These are phyloP conservation scores for Lactifluus piperatus DNA, from an alignment of 768 basidiomycete species.

Conservation along the genomic window DNA sequence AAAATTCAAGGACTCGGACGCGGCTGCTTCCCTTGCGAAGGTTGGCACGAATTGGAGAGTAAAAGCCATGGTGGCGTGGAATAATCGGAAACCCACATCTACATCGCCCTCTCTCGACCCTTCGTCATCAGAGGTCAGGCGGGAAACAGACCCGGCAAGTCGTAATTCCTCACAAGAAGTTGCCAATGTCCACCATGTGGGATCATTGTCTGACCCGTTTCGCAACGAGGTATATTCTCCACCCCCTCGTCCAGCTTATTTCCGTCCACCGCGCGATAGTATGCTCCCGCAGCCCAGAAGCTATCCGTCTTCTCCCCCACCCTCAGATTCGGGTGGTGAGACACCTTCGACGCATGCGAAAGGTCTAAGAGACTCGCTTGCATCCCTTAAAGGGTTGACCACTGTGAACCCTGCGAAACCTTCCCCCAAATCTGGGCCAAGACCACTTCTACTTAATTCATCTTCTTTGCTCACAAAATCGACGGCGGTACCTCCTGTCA, in stretches of 20 bases:
- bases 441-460: slow-evolving; percentile 58
- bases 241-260: slow-evolving; percentile 49
- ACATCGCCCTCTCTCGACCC: slow-evolving; percentile 20
- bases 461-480: slow-evolving; percentile 21
- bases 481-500: slow-evolving; percentile 18
- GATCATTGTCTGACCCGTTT: slow-evolving; percentile 35
- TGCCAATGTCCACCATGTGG: slow-evolving; percentile 26
- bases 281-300: slow-evolving; percentile 33
- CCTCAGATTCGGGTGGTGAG: slow-evolving; percentile 20
- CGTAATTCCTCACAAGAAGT: not conserved
- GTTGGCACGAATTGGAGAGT: slow-evolving; percentile 71
- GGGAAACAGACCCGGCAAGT: not conserved
- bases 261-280: slow-evolving; percentile 50
- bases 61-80: slow-evolving; percentile 40
- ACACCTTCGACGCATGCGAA: slow-evolving; percentile 33
- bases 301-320: slow-evolving; percentile 1
- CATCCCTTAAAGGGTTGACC: slow-evolving; percentile 32
- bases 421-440: slow-evolving; percentile 45
- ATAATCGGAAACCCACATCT: slow-evolving; percentile 1
- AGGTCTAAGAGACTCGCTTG: slow-evolving; percentile 36
- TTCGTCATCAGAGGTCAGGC: slow-evolving; percentile 5
- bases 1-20: slow-evolving; percentile 64
- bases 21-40: slow-evolving; percentile 62
- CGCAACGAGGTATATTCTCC: slow-evolving; percentile 37
- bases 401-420: slow-evolving; percentile 26